Evolutionary conservation across 345 rosid genomes (phyloP), one percentile per base, ranked within the genome.

Genomic region (Salix caprea): DNA sequence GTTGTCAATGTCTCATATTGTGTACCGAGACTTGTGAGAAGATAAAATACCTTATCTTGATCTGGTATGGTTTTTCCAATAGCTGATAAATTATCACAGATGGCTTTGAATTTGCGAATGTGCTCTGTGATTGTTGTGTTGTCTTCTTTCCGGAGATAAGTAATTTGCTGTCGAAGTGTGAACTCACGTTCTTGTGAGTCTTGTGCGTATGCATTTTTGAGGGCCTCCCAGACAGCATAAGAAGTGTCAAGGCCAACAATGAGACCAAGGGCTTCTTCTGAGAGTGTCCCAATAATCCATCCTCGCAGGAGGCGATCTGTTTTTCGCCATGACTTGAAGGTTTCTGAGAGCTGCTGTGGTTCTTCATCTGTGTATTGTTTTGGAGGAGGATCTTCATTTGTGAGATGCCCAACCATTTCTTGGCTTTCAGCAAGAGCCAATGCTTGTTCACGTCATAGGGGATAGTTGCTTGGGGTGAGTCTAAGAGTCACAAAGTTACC

Each of bases 1-100:
- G 46, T 72, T 5, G 50, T 23, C 10, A 72, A 72, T 5, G 46
- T 72, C 23, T 72, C 75, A 72, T 72, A 72, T 36, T 60, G 5
- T 9, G 65, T 67, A 5, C 75, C 50, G 4, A 76, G 52, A 14
- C 21, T 58, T 1, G 34, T 50, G 6, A 56, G 54, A 36, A 76
- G 58, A 1, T 1, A 36, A 36, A 36, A 36, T 36, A 36, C 39
- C 7, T 36, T 36, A 1, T 36, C 39, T 36, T 36, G 6, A 7
- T 36, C 39, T 36, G 7, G 39, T 5, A 36, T 1, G 0, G 39
- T 6, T 36, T 36, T 36, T 3, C 39, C 54, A 48, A 48, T 48
- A 0, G 19, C 7, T 48, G 54, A 15, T 4, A 48, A 15, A 18
- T 1, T 48, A 6, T 15, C 7, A 15, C 1, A 46, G 7, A 48